phyloP scores from a whole-genome alignment of 1,284 basidiomycete species.

The Ganoderma leucocontextum region DNA sequence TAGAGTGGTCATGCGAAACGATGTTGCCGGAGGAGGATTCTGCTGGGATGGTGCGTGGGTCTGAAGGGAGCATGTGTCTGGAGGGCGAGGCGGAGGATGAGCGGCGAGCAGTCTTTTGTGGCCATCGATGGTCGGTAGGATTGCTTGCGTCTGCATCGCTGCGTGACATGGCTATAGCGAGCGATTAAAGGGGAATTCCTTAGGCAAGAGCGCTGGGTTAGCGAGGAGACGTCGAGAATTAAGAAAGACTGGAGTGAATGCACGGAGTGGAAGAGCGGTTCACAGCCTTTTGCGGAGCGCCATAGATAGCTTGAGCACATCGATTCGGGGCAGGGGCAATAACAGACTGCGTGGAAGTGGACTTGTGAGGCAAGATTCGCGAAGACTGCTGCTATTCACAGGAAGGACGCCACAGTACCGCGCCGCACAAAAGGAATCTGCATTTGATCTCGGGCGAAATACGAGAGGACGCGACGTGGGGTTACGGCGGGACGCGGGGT shows the following conservation, averaged over 20 bases:
- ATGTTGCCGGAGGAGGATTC: slow-evolving; percentile 28
- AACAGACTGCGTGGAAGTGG: no score
- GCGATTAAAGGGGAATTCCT: no score
- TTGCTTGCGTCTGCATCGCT: slow-evolving; percentile 33
- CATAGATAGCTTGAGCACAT: no score
- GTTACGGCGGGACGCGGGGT: no score
- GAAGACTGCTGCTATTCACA: no score
- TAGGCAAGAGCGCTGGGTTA: slow-evolving; percentile 32
- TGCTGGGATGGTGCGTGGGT: slow-evolving; percentile 26
- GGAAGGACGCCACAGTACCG: no score
- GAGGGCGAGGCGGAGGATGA: slow-evolving; percentile 22
- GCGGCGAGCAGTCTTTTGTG: slow-evolving; percentile 19
- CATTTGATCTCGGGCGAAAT: no score
- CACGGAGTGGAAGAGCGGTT: slow-evolving; percentile 38
- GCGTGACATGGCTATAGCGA: slow-evolving; percentile 32
- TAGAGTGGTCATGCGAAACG: slow-evolving; percentile 17
- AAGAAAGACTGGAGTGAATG: slow-evolving; percentile 35
- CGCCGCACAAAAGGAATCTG: no score
- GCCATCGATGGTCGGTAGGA: slow-evolving; percentile 29
- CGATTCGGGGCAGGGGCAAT: no score
- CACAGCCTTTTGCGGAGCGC: slow-evolving; percentile 36
- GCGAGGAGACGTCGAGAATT: slow-evolving; percentile 39
- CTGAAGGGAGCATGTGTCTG: slow-evolving; percentile 30
- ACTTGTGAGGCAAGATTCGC: no score
- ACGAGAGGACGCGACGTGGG: no score